Base-by-base conservation (phyloP, 2,329 filamentous ascomycete species). In the Fusarium hainanense region DNA sequence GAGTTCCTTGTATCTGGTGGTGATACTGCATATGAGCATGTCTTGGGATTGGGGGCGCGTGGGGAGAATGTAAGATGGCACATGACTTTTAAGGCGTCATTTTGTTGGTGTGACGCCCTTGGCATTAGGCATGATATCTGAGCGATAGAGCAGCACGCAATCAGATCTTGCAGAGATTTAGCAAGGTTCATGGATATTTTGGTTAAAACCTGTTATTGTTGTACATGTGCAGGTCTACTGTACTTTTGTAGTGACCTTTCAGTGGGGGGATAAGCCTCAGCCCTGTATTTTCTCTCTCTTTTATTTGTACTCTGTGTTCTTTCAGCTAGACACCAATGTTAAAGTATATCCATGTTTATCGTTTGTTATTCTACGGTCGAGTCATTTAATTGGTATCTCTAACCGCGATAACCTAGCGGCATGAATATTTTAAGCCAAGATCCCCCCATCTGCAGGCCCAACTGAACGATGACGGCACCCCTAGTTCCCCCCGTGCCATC, bases 51-150 rank as follows among this genome's bases (percentile, higher is more conserved):
- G 51, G 46, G 44, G 49, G 68, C 63, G 57, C 58, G 64, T 64
- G 71, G 66, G 55, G 71, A 66, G 61, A 46, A 68, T 50, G 62
- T 52, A 21, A 41, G 41, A 42, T 40, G 41, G 59, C 72, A 74
- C 72, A 74, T 74, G 72, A 74, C 63, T 51, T 51, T 41, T 16
- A 47, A 63, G 44, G 69, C 58, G 69, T 67, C 64, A 74, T 63
- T 28, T 47, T 64, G 40, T 46, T 70, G 49, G 49, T 52, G 32
- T 28, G 49, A 52, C 23, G 9, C 49, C 13, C 49, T 52, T 52
- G 23, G 49, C 49, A 52, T 52, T 52, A 42, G 49, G 21, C n/a
- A 41, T 42, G 37, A n/a, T 21, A 52, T 52, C 49, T 42, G 9
- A 8, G n/a, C n/a, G 51, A 70, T 70, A 54, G 56, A 34, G 61